These are phyloP conservation scores for Botryosphaeria dothidea DNA, from an alignment of 2,329 filamentous ascomycete species.

Conservation along the genomic window DNA sequence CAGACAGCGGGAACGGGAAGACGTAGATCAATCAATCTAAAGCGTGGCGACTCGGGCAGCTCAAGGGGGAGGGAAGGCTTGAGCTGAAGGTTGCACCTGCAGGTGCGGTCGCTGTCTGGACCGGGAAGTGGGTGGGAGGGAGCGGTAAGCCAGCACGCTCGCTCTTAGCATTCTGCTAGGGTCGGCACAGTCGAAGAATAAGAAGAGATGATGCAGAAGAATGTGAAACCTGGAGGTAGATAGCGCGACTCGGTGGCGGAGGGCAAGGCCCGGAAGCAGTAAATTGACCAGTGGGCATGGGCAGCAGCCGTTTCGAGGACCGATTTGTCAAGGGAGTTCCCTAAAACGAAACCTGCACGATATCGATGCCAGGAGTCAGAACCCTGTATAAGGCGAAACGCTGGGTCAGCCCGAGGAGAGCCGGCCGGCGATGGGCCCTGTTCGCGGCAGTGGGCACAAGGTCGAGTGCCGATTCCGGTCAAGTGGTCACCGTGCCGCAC, in stretches of 20 bases:
- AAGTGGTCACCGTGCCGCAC: neutral
- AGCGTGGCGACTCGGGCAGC: neutral
- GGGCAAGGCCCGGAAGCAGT: neutral
- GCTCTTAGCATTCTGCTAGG: neutral
- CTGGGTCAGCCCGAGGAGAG: neutral
- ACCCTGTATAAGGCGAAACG: constrained; percentile 7
- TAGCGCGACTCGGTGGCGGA: neutral
- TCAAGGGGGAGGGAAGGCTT: neutral
- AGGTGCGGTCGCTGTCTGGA: neutral
- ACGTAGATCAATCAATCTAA: constrained; percentile 1
- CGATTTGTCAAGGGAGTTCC: neutral
- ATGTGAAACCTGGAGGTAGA: neutral
- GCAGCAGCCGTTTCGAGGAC: neutral
- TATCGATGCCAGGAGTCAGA: neutral
- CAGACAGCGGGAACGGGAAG: neutral
- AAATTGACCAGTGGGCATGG: neutral
- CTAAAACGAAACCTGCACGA: neutral
- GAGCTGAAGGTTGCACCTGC: neutral
- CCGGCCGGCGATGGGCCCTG: neutral
- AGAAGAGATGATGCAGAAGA: neutral
- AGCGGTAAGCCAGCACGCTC: neutral
- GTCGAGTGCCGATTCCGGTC: neutral
- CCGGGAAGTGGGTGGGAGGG: neutral
- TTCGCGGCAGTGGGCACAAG: neutral
- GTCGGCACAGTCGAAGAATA: neutral